Conservation (phyloP, 2,329 filamentous ascomycete genomes). For the Cryphonectria nitschkei region DNA sequence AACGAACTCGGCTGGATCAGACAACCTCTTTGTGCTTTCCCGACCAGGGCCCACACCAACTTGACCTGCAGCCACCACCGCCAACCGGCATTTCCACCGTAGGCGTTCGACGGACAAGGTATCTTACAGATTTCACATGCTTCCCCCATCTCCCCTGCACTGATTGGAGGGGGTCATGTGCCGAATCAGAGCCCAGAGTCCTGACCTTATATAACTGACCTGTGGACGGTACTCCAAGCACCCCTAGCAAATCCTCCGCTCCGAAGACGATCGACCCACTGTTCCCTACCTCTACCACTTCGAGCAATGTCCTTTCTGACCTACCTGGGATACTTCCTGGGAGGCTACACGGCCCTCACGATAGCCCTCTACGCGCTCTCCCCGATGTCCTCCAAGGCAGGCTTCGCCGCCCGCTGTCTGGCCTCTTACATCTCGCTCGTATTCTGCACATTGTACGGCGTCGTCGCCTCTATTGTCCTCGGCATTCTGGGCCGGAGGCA, state of each 20-base stretch:
- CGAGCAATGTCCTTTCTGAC: constrained; percentile 45
- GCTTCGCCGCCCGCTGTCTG: constrained; percentile 71
- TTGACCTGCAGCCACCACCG: not conserved
- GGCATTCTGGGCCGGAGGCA: constrained; percentile 72
- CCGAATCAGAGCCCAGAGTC: not conserved
- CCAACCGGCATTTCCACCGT: not conserved
- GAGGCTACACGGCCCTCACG: constrained; percentile 55
- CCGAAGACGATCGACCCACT: not conserved
- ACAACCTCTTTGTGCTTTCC: not conserved
- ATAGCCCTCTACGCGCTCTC: constrained; percentile 66
- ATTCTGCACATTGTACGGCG: constrained; percentile 71
- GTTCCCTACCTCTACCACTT: constrained; percentile 14
- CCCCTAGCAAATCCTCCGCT: not conserved
- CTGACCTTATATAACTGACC: constrained; percentile 15
- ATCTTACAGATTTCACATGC: constrained; percentile 19
- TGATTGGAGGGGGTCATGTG: not conserved
- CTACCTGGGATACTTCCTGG: constrained; percentile 51
- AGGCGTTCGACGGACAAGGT: not conserved
- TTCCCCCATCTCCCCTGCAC: not conserved
- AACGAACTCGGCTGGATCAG: not conserved
- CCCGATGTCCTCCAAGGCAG: constrained; percentile 58
- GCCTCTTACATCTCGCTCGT: constrained; percentile 67
- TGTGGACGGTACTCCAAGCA: constrained; percentile 1
- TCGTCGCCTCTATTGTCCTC: constrained; percentile 72
- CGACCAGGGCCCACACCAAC: not conserved